A percentile compares a stretch with the other conserved stretches of the same genome.
Conservation (phyloP, 257 asterid species). For the Solanum pinnatisectum region DNA sequence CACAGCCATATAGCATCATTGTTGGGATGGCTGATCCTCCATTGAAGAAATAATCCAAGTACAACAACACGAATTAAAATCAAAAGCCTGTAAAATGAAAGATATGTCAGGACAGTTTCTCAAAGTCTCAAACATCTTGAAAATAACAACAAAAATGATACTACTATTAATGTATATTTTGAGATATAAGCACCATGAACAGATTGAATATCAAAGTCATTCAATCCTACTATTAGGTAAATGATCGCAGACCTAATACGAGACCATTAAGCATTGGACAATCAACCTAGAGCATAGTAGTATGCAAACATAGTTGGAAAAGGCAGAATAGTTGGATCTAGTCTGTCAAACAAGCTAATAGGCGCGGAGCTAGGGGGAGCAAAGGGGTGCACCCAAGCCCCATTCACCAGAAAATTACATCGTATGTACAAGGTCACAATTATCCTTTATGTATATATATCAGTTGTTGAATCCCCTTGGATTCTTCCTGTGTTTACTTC, state of each 20-base stretch:
- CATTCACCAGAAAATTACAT: background rate
- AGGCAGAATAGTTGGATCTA: background rate
- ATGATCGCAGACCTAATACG: background rate
- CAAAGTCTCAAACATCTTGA: background rate
- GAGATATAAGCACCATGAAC: background rate
- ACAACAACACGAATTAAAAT: slow-evolving; percentile 57
- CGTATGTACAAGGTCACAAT: background rate
- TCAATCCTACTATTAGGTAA: background rate
- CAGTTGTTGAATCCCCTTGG: background rate
- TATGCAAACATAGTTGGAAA: background rate
- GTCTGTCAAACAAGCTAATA: background rate
- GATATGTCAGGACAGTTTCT: background rate
- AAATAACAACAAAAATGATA: background rate
- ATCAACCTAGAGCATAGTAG: background rate
- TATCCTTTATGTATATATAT: background rate
- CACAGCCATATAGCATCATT: slow-evolving; percentile 86
- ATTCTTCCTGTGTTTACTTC: background rate
- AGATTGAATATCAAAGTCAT: background rate
- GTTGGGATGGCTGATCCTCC: slow-evolving; percentile 73
- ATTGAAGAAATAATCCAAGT: slow-evolving; percentile 60
- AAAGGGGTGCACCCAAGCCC: background rate
- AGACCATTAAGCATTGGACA: background rate
- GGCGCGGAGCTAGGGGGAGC: background rate
- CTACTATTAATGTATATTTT: background rate
- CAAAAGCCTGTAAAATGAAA: slow-evolving; percentile 41